Percentiles rank a stretch among this genome's conserved stretches.
These are phyloP conservation scores for Malus hybrid DNA, from an alignment of 331 rosid species.

Conservation along the genomic window DNA sequence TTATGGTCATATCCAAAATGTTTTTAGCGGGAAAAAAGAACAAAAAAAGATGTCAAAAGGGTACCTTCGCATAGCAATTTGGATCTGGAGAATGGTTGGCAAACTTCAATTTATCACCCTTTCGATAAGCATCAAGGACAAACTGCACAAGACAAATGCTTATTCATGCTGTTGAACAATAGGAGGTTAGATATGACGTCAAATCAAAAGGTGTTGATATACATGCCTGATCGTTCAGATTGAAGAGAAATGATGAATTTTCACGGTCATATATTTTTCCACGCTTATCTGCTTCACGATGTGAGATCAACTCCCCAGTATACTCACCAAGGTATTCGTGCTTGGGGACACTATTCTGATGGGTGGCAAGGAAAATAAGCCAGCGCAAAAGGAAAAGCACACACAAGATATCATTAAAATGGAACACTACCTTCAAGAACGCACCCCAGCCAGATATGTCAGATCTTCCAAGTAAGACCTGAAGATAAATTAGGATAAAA, in stretches of 20 bases:
- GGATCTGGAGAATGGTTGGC: constrained; percentile 98
- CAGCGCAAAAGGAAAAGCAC: constrained; percentile 14
- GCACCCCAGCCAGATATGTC: constrained; percentile 99
- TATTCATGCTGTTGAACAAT: not conserved
- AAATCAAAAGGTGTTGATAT: not conserved
- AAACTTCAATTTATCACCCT: constrained; percentile 95
- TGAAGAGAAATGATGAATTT: constrained; percentile 95
- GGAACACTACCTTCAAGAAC: constrained; percentile 67
- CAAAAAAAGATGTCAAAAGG: not conserved
- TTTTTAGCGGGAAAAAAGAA: not conserved
- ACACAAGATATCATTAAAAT: not conserved
- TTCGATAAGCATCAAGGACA: constrained; percentile 95
- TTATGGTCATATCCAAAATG: not conserved
- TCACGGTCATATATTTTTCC: constrained; percentile 99
- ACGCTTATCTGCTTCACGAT: constrained; percentile 96
- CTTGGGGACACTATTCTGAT: constrained; percentile 91
- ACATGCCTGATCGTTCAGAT: constrained; percentile 95
- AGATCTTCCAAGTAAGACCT: constrained; percentile 98
- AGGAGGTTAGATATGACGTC: not conserved
- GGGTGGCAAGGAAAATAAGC: constrained; percentile 28
- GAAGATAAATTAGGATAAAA: constrained; percentile 17
- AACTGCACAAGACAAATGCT: constrained; percentile 45
- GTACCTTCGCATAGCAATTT: constrained; percentile 95
- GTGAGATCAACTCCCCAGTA: constrained; percentile 96
- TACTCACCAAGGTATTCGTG: constrained; percentile 99